phyloP scores from a whole-genome alignment of 768 basidiomycete species.

The Sarcodon sp. region DNA sequence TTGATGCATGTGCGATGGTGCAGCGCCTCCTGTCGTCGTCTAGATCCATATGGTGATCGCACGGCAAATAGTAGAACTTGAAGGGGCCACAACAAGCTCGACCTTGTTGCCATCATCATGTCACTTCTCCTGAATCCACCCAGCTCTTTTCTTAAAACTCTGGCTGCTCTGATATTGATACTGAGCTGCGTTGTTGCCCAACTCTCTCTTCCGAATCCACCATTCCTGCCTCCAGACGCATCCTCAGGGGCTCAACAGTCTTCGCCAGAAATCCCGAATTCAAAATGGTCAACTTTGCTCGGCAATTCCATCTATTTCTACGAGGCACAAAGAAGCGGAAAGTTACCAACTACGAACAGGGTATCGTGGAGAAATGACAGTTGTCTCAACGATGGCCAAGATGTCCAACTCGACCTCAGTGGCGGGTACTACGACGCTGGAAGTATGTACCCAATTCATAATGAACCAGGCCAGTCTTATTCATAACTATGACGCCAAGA shows the following conservation, averaged over 20 bases:
- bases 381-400: constrained; percentile 61
- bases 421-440: constrained; percentile 94
- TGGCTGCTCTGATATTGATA: too few relatives aligned
- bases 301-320: constrained; percentile 83
- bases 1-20: too few relatives aligned
- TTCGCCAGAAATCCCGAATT: constrained; percentile 31
- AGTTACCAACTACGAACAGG: constrained; percentile 51
- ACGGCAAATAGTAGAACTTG: too few relatives aligned
- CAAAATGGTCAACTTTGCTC: constrained; percentile 73
- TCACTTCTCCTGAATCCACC: too few relatives aligned
- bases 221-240: constrained; percentile 50
- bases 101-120: too few relatives aligned
- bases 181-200: constrained; percentile 26
- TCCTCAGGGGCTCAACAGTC: constrained; percentile 32
- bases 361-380: constrained; percentile 86
- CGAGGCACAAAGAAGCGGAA: constrained; percentile 81
- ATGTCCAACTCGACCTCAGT: constrained; percentile 60
- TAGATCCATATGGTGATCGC: too few relatives aligned
- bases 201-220: constrained; percentile 47
- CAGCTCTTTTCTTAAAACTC: too few relatives aligned
- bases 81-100: too few relatives aligned
- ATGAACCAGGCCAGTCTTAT: not conserved
- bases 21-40: too few relatives aligned
- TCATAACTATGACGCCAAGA: constrained; percentile 26
- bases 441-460: constrained; percentile 30